A percentile compares a stretch with the other conserved stretches of the same genome.
These are phyloP conservation scores for Tetrapisispora namnaoensis DNA, from an alignment of 805 yeast genomes.

Conservation along the genomic window DNA sequence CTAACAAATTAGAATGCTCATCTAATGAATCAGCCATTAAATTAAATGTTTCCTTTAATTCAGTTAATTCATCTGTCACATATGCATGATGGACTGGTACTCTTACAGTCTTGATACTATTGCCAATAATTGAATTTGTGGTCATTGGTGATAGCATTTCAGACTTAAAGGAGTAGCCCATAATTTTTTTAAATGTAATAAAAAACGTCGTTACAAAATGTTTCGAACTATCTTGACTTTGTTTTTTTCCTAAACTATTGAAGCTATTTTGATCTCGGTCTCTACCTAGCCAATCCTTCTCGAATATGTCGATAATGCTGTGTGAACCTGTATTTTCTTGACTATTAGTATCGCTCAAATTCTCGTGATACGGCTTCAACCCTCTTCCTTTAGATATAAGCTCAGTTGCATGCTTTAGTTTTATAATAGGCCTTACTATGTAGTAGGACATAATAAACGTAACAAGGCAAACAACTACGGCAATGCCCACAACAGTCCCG, in stretches of 20 bases:
- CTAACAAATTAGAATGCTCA: constrained; percentile 72
- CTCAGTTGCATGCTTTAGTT: constrained; percentile 76
- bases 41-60: constrained; percentile 79
- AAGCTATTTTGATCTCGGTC: not conserved
- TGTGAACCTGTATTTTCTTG: not conserved
- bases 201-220: not conserved
- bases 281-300: not conserved
- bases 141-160: constrained; percentile 8
- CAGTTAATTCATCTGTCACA: constrained; percentile 77
- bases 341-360: not conserved
- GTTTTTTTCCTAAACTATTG: not conserved
- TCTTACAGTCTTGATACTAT: constrained; percentile 29
- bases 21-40: constrained; percentile 84
- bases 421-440: constrained; percentile 75
- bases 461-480: constrained; percentile 60
- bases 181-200: not conserved
- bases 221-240: not conserved
- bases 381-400: constrained; percentile 35
- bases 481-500: constrained; percentile 72
- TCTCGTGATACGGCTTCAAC: constrained; percentile 8
- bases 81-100: constrained; percentile 42
- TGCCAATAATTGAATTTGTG: constrained; percentile 14
- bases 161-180: not conserved
- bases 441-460: constrained; percentile 78
- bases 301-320: not conserved